Evolutionary conservation across 352 stramenopile species (phyloP), one percentile per base, ranked within the genome.

Genomic region (Phytophthora fragariae): DNA sequence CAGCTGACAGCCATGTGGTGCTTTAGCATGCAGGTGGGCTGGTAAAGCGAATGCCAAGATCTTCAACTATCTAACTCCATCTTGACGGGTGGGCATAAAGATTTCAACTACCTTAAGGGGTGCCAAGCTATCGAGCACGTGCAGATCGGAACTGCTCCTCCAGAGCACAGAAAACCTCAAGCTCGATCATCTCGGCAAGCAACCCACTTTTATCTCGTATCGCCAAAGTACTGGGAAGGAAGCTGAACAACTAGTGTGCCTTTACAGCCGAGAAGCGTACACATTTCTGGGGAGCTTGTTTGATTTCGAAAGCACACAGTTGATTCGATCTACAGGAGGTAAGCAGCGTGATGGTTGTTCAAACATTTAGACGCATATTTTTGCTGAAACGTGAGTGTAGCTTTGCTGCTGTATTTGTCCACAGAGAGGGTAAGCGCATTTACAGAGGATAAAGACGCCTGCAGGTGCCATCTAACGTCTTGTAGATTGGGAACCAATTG

Each of bases 401-500:
- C 85, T 1, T 75, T 96, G n/a, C 60, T 94, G 21, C 41, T 81
- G 1, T 94, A 91, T 58, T 78, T 96, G 7, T 67, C 75, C 3
- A 82, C 73, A 1, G 88, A 95, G 57, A 96, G 92, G 79, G 89
- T 94, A 68, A 11, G 44, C 17, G 8, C 37, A 4, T 12, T 15
- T 46, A 10, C 37, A 6, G 37, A 46, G 37, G 37, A 12, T 46
- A 17, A 31, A 31, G 27, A 49, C 10, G 44, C 21, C 24, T 41
- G 29, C 21, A 33, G 52, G 2, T 33, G 3, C 50, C 15, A 41
- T 33, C 41, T 66, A 69, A 68, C n/a, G 54, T 39, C 41, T 19
- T 47, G 44, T 47, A 97, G 90, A 92, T 95, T 59, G 88, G 88
- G 24, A 94, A 95, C 57, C 89, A 96, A 57, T 71, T 97, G 19